Evolutionary conservation across 129 eudicot genomes (phyloP), one percentile per base, ranked within the genome.

Genomic region (Escallonia herrerae): DNA sequence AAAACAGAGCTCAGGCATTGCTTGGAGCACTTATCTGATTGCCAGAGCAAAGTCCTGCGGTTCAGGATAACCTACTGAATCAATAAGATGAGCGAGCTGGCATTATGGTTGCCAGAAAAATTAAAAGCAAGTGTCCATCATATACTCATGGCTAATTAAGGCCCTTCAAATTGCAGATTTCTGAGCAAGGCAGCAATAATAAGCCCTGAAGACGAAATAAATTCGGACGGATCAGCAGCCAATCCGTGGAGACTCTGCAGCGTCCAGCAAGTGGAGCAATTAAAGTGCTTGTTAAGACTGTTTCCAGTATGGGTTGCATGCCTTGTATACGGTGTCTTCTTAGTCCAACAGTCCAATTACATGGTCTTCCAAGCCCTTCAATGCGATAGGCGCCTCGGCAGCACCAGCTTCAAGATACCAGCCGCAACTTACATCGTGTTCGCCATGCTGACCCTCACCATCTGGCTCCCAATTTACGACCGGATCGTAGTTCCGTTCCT

Each of bases 231-330:
- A 52, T 69, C 83, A 43, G 68, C 83, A 15, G 60, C 62, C 6
- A 59, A 82, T 58, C 83, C 83, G 3, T 82, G 87, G 87, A 60
- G 70, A 5, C 78, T 82, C 10, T 65, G 87, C 81, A 70, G 63
- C 48, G 37, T 82, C 48, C 87, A 82, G 53, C 81, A 82, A 52
- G 81, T 82, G 0, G 87, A 82, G 59, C 78, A 74, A 65, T 66
- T 63, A 8, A 82, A 82, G 48, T 77, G 87, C 65, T 42, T 82
- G 11, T 37, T 78, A 2, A 73, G 83, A 58, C 64, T 78, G 4
- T 5, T 78, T 22, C 87, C 87, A 22, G 74, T 78, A 14, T 77
- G 80, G 83, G 62, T 64, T 43, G 76, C 87, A 38, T 65, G 62
- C 51, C 67, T 78, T 3, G 43, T 82, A 9, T 82, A 78, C 75